Conservation (phyloP, 805 yeast species). For the Candida maris region DNA sequence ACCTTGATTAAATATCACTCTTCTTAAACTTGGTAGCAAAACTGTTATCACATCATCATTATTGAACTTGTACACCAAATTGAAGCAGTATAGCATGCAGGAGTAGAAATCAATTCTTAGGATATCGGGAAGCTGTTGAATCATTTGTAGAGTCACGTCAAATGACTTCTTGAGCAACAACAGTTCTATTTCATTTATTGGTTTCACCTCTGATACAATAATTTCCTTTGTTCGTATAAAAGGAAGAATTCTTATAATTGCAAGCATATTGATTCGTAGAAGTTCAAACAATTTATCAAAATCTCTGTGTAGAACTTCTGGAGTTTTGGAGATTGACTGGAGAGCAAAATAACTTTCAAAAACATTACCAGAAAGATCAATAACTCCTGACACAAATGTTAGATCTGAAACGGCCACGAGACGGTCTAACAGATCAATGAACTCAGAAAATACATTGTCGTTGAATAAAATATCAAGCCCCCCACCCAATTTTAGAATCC, state of each 20-base stretch:
- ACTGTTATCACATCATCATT: constrained; percentile 45
- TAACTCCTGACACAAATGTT: constrained; percentile 23
- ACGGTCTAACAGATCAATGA: constrained; percentile 72
- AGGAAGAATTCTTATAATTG: constrained; percentile 59
- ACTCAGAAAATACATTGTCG: constrained; percentile 69
- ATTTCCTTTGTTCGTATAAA: constrained; percentile 48
- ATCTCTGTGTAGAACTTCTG: constrained; percentile 46
- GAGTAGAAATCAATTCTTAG: constrained; percentile 70
- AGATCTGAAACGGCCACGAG: constrained; percentile 34
- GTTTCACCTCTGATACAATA: constrained; percentile 19
- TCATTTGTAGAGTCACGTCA: constrained; percentile 56
- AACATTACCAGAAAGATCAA: constrained; percentile 41
- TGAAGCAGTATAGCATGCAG: constrained; percentile 61
- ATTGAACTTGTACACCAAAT: constrained; percentile 48
- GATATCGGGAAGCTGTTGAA: constrained; percentile 59
- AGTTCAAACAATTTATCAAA: constrained; percentile 83
- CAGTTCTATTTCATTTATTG: constrained; percentile 32
- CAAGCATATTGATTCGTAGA: constrained; percentile 62
- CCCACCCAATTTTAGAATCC: constrained; percentile 53
- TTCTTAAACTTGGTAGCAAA: constrained; percentile 49
- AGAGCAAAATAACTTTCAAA: constrained; percentile 47
- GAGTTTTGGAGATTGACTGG: constrained; percentile 22
- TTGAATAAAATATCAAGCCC: constrained; percentile 59
- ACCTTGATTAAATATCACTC: constrained; percentile 34
- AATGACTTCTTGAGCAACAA: constrained; percentile 46